These are phyloP conservation scores for Chalaropsis thielavioides DNA, from an alignment of 2,329 filamentous ascomycete species.

Conservation along the genomic window DNA sequence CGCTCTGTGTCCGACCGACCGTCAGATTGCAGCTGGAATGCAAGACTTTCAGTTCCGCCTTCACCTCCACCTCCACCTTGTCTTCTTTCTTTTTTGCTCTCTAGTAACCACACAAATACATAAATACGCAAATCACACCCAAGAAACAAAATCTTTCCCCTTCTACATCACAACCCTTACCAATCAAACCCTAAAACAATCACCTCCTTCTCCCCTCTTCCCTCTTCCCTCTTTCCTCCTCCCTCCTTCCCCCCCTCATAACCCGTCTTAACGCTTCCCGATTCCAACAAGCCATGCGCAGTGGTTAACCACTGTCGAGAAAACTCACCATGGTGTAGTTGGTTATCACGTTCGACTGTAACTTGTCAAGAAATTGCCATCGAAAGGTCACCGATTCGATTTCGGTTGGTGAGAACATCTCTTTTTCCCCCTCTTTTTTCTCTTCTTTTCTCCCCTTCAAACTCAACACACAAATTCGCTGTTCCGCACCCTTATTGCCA, in stretches of 20 bases:
- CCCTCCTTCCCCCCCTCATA: not conserved
- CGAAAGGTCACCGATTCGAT: slow-evolving; percentile 17
- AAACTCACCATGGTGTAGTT: slow-evolving; percentile 16
- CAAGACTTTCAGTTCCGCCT: not conserved
- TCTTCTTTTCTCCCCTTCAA: not conserved
- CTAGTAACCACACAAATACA: too few relatives aligned
- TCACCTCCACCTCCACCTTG: not conserved
- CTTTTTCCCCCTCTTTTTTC: not conserved
- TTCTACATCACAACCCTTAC: too few relatives aligned
- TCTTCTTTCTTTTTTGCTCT: not conserved
- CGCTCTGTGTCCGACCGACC: too few relatives aligned
- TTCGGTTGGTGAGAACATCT: slow-evolving; percentile 16
- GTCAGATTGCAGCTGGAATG: too few relatives aligned
- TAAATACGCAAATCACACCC: too few relatives aligned
- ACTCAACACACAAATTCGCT: too few relatives aligned
- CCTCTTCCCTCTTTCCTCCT: not conserved
- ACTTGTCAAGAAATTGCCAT: slow-evolving; percentile 15
- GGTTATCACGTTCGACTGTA: slow-evolving; percentile 16
- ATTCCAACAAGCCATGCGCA: slow-evolving; percentile 7
- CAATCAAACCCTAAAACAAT: too few relatives aligned
- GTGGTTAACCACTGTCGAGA: slow-evolving; percentile 15
- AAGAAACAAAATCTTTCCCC: too few relatives aligned
- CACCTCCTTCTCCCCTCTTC: not conserved
- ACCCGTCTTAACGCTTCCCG: not conserved
- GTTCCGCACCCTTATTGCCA: too few relatives aligned